phyloP scores from a whole-genome alignment of 2,329 filamentous ascomycete genomes.

The Sporothrix curviconia region DNA sequence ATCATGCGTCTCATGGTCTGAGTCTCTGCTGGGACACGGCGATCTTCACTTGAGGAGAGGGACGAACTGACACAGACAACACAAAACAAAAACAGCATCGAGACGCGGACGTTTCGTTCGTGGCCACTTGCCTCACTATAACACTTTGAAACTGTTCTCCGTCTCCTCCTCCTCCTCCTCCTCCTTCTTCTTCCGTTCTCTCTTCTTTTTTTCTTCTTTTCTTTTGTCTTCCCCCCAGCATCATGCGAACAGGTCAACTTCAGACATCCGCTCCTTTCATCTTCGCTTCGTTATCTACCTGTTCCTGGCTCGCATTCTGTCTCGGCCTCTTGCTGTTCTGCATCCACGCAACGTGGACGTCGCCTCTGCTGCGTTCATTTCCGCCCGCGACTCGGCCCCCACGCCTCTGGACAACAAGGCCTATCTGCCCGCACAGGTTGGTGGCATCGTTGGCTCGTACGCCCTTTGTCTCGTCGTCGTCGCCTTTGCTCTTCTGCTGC shows the following conservation, averaged over 20 bases:
- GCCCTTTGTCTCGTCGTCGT: conserved; percentile 68
- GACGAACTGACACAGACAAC: not conserved
- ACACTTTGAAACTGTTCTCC: conserved; percentile 27
- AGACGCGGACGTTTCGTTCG: conserved; percentile 25
- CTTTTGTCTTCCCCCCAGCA: conserved; percentile 21
- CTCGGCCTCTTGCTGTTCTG: not conserved
- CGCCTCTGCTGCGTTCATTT: conserved; percentile 32
- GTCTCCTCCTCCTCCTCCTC: not conserved
- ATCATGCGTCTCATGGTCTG: conserved; percentile 16
- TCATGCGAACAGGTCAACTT: conserved; percentile 34
- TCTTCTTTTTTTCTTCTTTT: not conserved
- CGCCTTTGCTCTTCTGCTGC: conserved; percentile 56
- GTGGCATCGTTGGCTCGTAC: conserved; percentile 79
- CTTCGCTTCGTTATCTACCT: conserved; percentile 2
- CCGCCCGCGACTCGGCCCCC: conserved; percentile 49
- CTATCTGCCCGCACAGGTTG: conserved; percentile 73
- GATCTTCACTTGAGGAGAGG: conserved; percentile 10
- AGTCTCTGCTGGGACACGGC: conserved; percentile 4
- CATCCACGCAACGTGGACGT: conserved; percentile 25
- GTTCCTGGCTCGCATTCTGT: not conserved
- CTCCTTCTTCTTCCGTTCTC: not conserved
- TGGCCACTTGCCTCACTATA: conserved; percentile 31
- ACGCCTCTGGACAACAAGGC: conserved; percentile 52
- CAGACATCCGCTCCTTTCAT: conserved; percentile 16
- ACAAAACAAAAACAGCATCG: conserved; percentile 3